phyloP scores from a whole-genome alignment of 2,329 filamentous ascomycete species.

The Colletotrichum sp. region DNA sequence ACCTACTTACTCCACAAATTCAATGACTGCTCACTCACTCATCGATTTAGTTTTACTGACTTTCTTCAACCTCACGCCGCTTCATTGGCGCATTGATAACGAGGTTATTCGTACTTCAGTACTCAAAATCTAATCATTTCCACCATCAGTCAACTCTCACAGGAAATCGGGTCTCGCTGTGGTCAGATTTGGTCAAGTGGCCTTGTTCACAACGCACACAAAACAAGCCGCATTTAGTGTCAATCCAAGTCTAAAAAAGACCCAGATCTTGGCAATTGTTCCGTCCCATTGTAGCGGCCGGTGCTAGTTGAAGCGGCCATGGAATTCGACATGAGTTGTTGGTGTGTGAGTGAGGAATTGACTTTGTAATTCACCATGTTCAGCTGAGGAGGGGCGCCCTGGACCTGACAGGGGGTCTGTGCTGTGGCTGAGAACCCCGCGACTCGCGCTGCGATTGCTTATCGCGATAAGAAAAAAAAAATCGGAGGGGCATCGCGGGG shows the following conservation, averaged over 20 bases:
- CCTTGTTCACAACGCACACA: neutral
- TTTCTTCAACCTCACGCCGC: neutral
- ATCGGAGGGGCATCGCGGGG: neutral
- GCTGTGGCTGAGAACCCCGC: neutral
- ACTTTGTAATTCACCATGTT: neutral
- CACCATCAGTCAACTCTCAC: neutral
- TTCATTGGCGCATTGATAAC: neutral
- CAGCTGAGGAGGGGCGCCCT: neutral
- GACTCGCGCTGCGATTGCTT: neutral
- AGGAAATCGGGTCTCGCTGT: neutral
- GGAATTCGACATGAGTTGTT: neutral
- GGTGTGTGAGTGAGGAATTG: neutral
- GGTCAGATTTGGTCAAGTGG: neutral
- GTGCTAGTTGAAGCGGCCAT: no score
- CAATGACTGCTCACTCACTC: neutral
- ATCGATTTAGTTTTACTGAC: neutral
- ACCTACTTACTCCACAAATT: neutral
- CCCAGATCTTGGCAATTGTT: neutral
- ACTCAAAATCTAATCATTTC: neutral
- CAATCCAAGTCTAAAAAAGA: neutral
- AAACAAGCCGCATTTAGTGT: rapidly evolving
- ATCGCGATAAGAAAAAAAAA: neutral
- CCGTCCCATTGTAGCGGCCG: neutral
- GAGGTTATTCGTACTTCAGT: neutral
- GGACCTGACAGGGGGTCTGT: neutral